Evolutionary conservation across 768 basidiomycete species (phyloP).

Genomic region (Pisolithus microcarpus): DNA sequence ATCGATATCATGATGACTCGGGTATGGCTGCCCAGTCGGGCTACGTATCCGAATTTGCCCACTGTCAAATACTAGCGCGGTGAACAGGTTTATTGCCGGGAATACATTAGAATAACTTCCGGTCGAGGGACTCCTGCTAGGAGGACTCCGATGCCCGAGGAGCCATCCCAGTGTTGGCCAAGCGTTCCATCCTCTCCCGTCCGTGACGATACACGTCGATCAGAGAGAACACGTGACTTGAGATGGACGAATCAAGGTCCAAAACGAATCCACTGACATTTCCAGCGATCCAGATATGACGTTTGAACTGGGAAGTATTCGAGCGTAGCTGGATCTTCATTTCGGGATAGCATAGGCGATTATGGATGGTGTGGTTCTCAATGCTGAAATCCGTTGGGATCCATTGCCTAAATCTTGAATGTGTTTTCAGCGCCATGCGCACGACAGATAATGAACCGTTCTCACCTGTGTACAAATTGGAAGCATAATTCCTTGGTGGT

Average conservation of each 20-base stretch:
- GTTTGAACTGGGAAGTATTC: slow-evolving; percentile 38
- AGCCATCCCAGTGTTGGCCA: slow-evolving; percentile 39
- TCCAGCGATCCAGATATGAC: slow-evolving; percentile 55
- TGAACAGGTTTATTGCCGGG: slow-evolving; percentile 54
- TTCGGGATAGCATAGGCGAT: slow-evolving; percentile 71
- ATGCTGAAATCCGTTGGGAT: slow-evolving; percentile 62
- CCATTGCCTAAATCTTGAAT: slow-evolving; percentile 69
- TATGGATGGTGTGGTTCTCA: slow-evolving; percentile 58
- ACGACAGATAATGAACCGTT: neutral
- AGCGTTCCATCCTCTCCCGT: slow-evolving; percentile 63
- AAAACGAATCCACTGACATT: slow-evolving; percentile 79
- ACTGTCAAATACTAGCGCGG: slow-evolving; percentile 71
- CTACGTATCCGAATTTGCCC: slow-evolving; percentile 77
- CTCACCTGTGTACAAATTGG: slow-evolving; percentile 77
- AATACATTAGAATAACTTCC: slow-evolving; percentile 20
- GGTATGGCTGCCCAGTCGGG: slow-evolving; percentile 34
- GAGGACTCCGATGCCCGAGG: slow-evolving; percentile 5
- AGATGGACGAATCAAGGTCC: slow-evolving; percentile 75
- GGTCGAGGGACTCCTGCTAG: slow-evolving; percentile 2
- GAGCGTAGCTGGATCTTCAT: slow-evolving; percentile 71
- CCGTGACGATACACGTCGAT: slow-evolving; percentile 81
- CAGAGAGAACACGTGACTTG: slow-evolving; percentile 72
- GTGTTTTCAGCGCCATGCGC: slow-evolving; percentile 1
- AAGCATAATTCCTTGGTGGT: slow-evolving; percentile 68
- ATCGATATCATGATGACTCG: slow-evolving; percentile 33